Evolutionary conservation across 495 filamentous ascomycete genomes (phyloP), one percentile per base, ranked within the genome.

Genomic region (Xylaria telfairii): DNA sequence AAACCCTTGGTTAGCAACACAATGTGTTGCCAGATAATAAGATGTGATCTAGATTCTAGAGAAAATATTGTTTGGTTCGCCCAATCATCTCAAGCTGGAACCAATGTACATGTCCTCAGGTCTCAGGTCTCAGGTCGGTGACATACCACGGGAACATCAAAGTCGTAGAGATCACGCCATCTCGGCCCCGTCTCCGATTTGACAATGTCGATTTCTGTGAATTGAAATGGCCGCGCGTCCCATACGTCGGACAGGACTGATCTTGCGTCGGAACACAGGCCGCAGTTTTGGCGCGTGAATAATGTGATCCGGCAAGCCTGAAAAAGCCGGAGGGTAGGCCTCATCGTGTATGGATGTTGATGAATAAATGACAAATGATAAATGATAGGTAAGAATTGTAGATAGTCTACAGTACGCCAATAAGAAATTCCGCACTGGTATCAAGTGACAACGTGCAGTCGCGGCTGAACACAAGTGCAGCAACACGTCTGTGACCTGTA

Each of bases 111-210:
- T 49, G n/a, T n/a, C n/a, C n/a, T n/a, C n/a, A n/a, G n/a, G n/a
- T n/a, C 7, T 61, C 34, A 9, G 3, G 12, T 57, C 21, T 63
- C 24, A 7, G 30, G 32, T 37, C 4, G 30, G 19, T 54, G 46
- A 75, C 87, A 69, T 80, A 92, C 91, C 61, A 97, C 94, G 3
- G 94, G 94, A 0, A 93, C 91, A 76, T 97, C 94, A 77, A 96
- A 95, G 30, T 96, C 94, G 76, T 97, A 97, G 17, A 93, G 78
- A 76, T 91, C 86, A 75, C 88, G 92, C 94, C 94, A 97, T 4
- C 34, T 59, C 34, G 79, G 70, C 72, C 90, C 87, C 46, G 88
- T 85, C 47, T 83, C 87, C 0, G 87, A 83, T 39, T 84, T 83
- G 87, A 94, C 90, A 24, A 97, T 92, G 78, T 97, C 89, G 54